Evolutionary conservation across 2,329 filamentous ascomycete genomes (phyloP), one percentile per base, ranked within the genome.

Genomic region (Fusarium sp.): DNA sequence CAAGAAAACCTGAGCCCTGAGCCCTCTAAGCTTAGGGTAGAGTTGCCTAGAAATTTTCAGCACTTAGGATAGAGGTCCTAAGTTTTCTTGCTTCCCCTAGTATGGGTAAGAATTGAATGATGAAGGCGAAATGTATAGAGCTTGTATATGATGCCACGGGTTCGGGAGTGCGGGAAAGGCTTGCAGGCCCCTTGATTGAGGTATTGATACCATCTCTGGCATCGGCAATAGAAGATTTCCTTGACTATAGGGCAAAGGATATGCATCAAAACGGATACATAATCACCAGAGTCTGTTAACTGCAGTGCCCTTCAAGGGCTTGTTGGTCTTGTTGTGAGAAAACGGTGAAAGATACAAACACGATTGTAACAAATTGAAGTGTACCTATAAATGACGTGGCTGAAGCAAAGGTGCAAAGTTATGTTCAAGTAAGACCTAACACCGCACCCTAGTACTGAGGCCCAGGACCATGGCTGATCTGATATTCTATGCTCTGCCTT

Each of bases 121-220:
- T 38, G 42, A 54, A 68, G 65, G 47, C 54, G 61, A 41, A 63
- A 31, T 54, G 52, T 63, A 73, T 75, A 77, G 75, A 77, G 61
- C 52, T 75, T 75, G 70, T 74, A 75, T 73, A 73, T 57, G 58
- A 74, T 64, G 63, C 58, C 58, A 61, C 48, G 61, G 54, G 42
- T 48, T 44, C 48, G 42, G 44, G 33, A 52, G 69, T 59, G 59
- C 61, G 72, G 56, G 60, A 65, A 54, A 57, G 58, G 63, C 44
- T 39, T 60, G 28, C 20, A 51, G 12, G 36, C 41, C 42, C 31
- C 31, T 57, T 58, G n/a, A 35, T 42, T 35, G 12, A 42, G 39
- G 39, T 28, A 49, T 55, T 48, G 45, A 63, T 41, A 35, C 33
- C 28, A 70, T 35, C 38, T 49, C 26, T 62, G 44, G 44, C 48